Evolutionary conservation across 202 grass and related monocot species (phyloP), one percentile per base, ranked within the genome.

Genomic region (Musa balbisiana): DNA sequence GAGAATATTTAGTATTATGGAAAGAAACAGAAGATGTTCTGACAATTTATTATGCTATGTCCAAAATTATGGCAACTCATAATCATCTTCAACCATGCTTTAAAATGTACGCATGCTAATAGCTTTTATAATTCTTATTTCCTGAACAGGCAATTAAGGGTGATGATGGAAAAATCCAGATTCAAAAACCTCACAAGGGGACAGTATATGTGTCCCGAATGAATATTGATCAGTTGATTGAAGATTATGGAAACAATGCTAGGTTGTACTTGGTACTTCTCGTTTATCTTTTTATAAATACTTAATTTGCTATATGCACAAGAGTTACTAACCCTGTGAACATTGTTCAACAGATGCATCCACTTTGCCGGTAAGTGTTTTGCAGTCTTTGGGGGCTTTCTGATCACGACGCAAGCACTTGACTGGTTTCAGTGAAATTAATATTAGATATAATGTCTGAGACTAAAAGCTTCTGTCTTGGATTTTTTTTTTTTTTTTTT

Each of bases 221-320:
- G 82, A 87, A 81, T 85, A 92, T 98, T 14, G 81, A 98, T 82
- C 83, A 92, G 83, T 85, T 98, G 78, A 92, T 94, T 75, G 33
- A 77, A 85, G 92, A 92, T 91, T 81, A 93, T 14, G 94, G 88
- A 53, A 94, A 84, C 86, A 92, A 91, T 91, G 88, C 94, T 67
- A 92, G 90, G 94, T 98, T 86, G 29, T 33, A 65, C 2, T 60
- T 49, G 9, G 25, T 53, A 66, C 8, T 13, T 53, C 3, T 17
- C 27, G 11, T 19, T 56, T 60, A 16, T 33, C 11, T 33, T 52
- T 16, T 14, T 33, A 33, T 12, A 52, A 76, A 21, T 63, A 64
- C 1, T 11, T 22, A 51, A 49, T n/a, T 76, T 6, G 49, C 17
- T 22, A 4, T 10, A 53, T 33, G 29, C 29, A 33, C 15, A 64